These are phyloP conservation scores for Bryoerythrophyllum caledonicum DNA, from an alignment of 225 moss, liverwort and hornwort species.

Conservation along the genomic window DNA sequence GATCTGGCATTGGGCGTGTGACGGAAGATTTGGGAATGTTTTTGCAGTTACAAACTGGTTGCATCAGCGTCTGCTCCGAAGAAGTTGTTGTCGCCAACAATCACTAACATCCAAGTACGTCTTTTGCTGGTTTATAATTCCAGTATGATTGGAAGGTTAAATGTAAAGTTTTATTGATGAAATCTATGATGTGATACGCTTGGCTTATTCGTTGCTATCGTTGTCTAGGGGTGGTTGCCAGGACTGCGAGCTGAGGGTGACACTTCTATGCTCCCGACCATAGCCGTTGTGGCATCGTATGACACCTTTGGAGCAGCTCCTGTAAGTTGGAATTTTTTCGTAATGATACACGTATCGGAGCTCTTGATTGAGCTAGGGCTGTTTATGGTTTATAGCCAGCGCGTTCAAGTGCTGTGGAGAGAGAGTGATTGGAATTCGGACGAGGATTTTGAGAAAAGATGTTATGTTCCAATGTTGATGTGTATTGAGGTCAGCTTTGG, in stretches of 20 bases:
- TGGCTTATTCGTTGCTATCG: slow-evolving; percentile 16
- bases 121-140: not conserved
- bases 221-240: slow-evolving; percentile 64
- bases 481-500: not conserved
- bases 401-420: not conserved
- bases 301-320: slow-evolving; percentile 79
- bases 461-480: not conserved
- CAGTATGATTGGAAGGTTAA: not conserved
- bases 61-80: slow-evolving; percentile 62
- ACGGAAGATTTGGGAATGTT: not conserved
- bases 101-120: slow-evolving; percentile 62
- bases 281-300: slow-evolving; percentile 77
- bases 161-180: not conserved
- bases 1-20: not conserved
- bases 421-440: not conserved
- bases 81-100: slow-evolving; percentile 54
- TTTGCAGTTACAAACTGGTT: slow-evolving; percentile 67
- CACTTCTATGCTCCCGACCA: slow-evolving; percentile 59
- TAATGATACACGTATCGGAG: not conserved
- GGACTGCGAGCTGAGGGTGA: slow-evolving; percentile 69
- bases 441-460: not conserved
- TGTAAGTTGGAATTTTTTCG: slow-evolving; percentile 36
- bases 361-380: not conserved
- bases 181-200: not conserved
- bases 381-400: not conserved